These are phyloP conservation scores for Malbranchea cinnamomea DNA, from an alignment of 2,329 filamentous ascomycete species.

Conservation along the genomic window DNA sequence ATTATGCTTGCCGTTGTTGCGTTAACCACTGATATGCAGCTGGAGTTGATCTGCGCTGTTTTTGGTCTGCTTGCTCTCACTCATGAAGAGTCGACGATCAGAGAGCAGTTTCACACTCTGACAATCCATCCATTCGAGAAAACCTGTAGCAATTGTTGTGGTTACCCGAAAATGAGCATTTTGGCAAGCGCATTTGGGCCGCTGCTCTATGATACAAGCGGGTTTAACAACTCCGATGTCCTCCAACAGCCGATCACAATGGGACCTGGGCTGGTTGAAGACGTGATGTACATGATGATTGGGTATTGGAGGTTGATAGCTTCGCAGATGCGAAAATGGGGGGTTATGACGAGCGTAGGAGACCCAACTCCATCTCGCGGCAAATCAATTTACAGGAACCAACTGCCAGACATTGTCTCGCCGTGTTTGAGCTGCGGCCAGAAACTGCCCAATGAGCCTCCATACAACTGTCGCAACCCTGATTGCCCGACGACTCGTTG, in stretches of 20 bases:
- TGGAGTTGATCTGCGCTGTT: constrained; percentile 26
- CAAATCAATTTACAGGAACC: too few species aligned
- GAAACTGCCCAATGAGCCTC: too few species aligned
- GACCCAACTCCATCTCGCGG: too few species aligned
- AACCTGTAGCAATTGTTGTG: constrained; percentile 11
- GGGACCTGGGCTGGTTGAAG: constrained; percentile 7
- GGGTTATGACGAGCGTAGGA: constrained; percentile 6
- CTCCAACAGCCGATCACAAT: not conserved
- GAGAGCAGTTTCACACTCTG: constrained; percentile 11
- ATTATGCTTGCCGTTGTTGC: constrained; percentile 24
- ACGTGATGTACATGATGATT: constrained; percentile 21
- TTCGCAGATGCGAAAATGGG: constrained; percentile 19
- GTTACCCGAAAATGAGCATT: constrained; percentile 14
- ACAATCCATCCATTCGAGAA: constrained; percentile 9
- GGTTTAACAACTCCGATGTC: not conserved
- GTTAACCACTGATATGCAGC: constrained; percentile 23
- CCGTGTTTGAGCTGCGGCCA: too few species aligned
- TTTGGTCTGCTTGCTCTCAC: constrained; percentile 23
- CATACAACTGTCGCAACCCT: too few species aligned
- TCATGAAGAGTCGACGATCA: constrained; percentile 13
- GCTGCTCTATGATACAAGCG: constrained; percentile 14
- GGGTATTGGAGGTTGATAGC: constrained; percentile 22
- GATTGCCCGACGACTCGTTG: too few species aligned
- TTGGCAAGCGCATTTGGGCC: constrained; percentile 20
- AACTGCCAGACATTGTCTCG: too few species aligned